These are phyloP conservation scores for Dunaliella sp. DNA, from an alignment of 139 green algal genomes.

Conservation along the genomic window DNA sequence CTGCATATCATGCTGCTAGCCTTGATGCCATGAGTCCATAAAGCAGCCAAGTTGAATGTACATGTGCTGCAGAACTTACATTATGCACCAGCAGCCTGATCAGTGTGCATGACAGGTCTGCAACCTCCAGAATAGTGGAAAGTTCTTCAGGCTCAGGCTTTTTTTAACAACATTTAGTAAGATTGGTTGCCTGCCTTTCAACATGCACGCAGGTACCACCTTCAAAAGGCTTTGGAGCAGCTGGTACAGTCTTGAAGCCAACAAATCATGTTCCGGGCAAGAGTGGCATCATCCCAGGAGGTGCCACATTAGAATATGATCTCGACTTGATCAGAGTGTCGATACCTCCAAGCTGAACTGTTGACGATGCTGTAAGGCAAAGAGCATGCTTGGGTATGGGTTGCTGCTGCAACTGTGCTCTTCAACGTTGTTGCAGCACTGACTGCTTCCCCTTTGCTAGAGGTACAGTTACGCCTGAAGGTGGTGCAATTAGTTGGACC, in stretches of 20 bases:
- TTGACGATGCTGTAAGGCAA: no score
- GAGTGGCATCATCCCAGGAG: conserved; percentile 61
- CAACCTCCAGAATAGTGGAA: neutral
- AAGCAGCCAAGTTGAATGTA: neutral
- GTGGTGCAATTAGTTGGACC: no score
- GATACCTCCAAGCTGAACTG: conserved; percentile 82
- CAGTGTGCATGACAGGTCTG: neutral
- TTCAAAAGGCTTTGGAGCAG: conserved; percentile 70
- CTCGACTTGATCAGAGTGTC: conserved; percentile 71
- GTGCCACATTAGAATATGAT: conserved; percentile 70
- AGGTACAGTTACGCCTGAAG: no score
- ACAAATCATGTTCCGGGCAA: conserved; percentile 79
- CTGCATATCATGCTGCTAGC: no score
- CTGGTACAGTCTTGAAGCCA: conserved; percentile 58
- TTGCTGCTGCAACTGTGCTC: no score
- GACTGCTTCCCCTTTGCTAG: no score
- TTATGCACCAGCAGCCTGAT: neutral
- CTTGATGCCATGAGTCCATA: no score
- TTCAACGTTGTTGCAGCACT: no score
- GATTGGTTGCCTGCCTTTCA: neutral
- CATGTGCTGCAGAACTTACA: no score
- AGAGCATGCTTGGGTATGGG: no score
- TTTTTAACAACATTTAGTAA: neutral
- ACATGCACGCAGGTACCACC: conserved; percentile 53
- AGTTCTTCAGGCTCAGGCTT: neutral